Base-by-base conservation (phyloP, 2,329 filamentous ascomycete species). In the Paracamarosporium sp. region DNA sequence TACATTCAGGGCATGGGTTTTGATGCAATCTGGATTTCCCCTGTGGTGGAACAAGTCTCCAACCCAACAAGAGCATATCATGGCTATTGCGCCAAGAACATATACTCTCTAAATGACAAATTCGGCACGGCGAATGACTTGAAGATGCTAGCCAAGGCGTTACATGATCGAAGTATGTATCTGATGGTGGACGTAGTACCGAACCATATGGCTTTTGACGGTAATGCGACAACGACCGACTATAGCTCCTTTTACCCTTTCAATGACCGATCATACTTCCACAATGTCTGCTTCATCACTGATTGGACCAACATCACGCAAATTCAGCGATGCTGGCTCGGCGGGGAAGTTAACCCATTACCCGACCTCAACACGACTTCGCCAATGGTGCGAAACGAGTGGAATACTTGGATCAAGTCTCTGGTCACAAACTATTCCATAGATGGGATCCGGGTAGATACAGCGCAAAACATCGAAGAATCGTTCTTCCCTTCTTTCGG, bases 41-140 rank as follows among this genome's bases (percentile, higher is more conserved):
- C 80, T 1, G 64, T 81, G 6, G 76, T 76, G n/a, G 70, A 76
- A 58, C 79, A 82, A 50, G 64, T 82, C 5, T 76, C 76, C 20
- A 50, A 50, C 17, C 66, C 75, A 11, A 72, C 76, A 20, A 59
- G 69, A 13, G 75, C 79, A 8, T 83, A 82, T 58, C 79, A 83
- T 53, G 81, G 81, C 7, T 84, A 82, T 67, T 83, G 82, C 82
- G 80, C 81, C 17, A 77, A 82, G 58, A 77, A 84, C 53, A 73
- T 83, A 15, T 82, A 83, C 63, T 63, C 75, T 13, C 70, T 90
- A 55, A 89, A 90, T 66, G 58, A 79, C 3, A 79, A 86, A 55
- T 87, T 85, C 60, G 88, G 88, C 28, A 85, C 83, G 0, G 79
- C 80, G 5, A 78, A 83, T 15, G 88, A 90, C 63, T 78, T 90